Percentiles rank a stretch among this genome's conserved stretches.
Evolutionary conservation across 2,329 filamentous ascomycete genomes (phyloP).

Genomic region (Diaporthe caulivora): DNA sequence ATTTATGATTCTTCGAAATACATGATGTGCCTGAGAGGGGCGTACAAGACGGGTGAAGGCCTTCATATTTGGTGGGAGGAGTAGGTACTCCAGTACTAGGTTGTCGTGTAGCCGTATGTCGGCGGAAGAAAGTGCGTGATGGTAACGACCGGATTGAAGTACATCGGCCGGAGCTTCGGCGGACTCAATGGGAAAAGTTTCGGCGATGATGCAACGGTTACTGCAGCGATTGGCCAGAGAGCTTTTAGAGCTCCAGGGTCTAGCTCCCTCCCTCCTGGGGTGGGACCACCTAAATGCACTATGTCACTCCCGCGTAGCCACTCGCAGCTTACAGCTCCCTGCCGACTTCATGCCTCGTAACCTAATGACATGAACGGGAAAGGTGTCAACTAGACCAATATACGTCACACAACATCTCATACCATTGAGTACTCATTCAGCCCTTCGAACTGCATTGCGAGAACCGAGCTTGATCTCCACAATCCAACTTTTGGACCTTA

Average conservation of each 20-base stretch:
- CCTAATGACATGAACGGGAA: not conserved
- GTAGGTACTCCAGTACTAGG: not conserved
- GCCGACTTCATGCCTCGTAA: no score
- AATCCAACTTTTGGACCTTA: not conserved
- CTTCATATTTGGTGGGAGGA: conserved; percentile 29
- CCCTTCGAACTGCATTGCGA: not conserved
- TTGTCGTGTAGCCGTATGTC: not conserved
- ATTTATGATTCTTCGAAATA: conserved; percentile 16
- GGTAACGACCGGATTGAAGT: not conserved
- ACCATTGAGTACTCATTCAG: not conserved
- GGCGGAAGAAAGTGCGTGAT: not conserved
- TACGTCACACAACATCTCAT: not conserved
- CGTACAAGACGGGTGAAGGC: conserved; percentile 32
- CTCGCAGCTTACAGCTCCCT: conserved; percentile 9
- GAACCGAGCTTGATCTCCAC: not conserved
- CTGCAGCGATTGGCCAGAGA: conserved; percentile 12
- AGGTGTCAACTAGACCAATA: not conserved
- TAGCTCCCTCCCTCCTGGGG: not conserved
- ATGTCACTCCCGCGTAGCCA: not conserved
- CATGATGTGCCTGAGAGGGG: conserved; percentile 25
- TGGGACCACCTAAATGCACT: not conserved
- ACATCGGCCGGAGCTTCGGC: conserved; percentile 13
- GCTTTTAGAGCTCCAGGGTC: conserved; percentile 12
- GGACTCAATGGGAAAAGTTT: conserved; percentile 15
- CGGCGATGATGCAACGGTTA: conserved; percentile 30